phyloP scores from a whole-genome alignment of 225 moss, liverwort and hornwort genomes.

The Bryoerythrophyllum caledonicum region DNA sequence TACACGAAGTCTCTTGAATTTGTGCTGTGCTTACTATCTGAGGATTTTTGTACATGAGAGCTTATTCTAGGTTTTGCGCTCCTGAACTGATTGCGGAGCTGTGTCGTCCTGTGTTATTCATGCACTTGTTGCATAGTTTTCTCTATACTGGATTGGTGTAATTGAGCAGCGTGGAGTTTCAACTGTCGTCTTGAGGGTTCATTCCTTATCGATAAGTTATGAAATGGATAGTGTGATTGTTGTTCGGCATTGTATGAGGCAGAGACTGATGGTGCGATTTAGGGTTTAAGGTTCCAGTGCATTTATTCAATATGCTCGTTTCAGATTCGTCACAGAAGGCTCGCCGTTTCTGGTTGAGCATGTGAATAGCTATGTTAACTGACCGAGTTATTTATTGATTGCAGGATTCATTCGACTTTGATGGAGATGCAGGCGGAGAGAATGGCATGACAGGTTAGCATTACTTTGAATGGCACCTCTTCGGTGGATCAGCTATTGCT shows the following conservation, averaged over 20 bases:
- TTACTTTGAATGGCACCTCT: neutral
- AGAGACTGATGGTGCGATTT: neutral
- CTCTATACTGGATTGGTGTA: neutral
- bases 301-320: neutral
- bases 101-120: neutral
- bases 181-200: neutral
- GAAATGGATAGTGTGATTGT: neutral
- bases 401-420: slow-evolving; percentile 83
- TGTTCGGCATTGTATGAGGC: neutral
- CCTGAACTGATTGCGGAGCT: no score
- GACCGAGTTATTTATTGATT: slow-evolving; percentile 13
- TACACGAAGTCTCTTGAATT: neutral
- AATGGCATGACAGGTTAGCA: slow-evolving; percentile 38
- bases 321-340: neutral
- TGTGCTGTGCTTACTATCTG: no score
- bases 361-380: neutral
- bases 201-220: neutral
- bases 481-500: slow-evolving; percentile 17
- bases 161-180: neutral
- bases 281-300: slow-evolving; percentile 1
- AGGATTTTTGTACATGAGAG: no score
- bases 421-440: slow-evolving; percentile 80
- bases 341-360: slow-evolving; percentile 20
- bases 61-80: no score
- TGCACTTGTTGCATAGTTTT: neutral